phyloP scores from a whole-genome alignment of 495 filamentous ascomycete genomes.

The Daldinia caldariorum region DNA sequence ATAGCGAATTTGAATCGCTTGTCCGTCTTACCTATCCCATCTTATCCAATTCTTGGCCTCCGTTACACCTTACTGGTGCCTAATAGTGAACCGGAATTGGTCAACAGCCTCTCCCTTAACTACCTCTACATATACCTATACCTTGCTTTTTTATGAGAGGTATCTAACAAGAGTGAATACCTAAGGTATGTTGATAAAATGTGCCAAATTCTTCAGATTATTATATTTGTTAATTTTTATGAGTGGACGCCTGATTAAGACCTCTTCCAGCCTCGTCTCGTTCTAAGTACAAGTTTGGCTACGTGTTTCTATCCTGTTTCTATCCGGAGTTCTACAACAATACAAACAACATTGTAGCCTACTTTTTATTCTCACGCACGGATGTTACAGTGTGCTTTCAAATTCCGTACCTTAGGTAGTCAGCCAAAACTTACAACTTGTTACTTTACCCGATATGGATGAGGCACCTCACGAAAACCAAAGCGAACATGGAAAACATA shows the following conservation, averaged over 20 bases:
- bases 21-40: neutral
- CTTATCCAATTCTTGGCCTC: conserved; percentile 7
- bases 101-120: neutral
- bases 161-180: neutral
- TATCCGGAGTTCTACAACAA: no score
- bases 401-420: neutral
- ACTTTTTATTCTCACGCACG: neutral
- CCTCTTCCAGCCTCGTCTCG: neutral
- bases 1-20: conserved; percentile 11
- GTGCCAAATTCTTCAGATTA: neutral
- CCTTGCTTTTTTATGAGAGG: no score
- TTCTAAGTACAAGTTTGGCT: neutral
- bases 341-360: neutral
- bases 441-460: conserved; percentile 42
- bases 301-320: no score
- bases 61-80: neutral
- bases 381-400: neutral
- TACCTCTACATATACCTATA: neutral
- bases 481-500: conserved; percentile 42
- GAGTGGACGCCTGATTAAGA: neutral
- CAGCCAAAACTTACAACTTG: neutral
- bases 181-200: neutral
- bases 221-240: neutral
- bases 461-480: conserved; percentile 24
- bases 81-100: neutral